Conservation (phyloP, 192 early-diverging fungal genomes). For the Helicostylum pulchrum region DNA sequence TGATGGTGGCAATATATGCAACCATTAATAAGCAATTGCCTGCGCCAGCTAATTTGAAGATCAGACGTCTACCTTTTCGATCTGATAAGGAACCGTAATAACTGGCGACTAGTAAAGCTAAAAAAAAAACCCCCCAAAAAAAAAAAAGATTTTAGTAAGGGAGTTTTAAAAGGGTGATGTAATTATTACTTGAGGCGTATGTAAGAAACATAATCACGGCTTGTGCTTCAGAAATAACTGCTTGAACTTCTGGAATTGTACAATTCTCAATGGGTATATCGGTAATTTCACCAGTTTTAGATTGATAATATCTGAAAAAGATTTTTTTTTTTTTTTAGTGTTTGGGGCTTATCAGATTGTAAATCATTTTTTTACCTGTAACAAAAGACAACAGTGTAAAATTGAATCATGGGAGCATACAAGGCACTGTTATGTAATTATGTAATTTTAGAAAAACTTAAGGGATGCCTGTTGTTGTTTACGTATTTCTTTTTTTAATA, state of each 20-base stretch:
- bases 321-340: not conserved
- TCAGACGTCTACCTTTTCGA: conserved; percentile 25
- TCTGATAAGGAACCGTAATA: conserved; percentile 37
- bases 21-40: conserved; percentile 22
- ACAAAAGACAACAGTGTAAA: conserved; percentile 36
- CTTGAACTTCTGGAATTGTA: conserved; percentile 36
- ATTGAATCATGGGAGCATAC: conserved; percentile 27
- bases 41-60: conserved; percentile 18
- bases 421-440: not conserved
- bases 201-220: conserved; percentile 25
- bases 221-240: conserved; percentile 20
- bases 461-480: no score
- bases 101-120: conserved; percentile 22
- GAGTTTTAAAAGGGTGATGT: not conserved
- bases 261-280: conserved; percentile 30
- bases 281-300: conserved; percentile 3
- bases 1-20: conserved; percentile 15
- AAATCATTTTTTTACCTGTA: conserved; percentile 10
- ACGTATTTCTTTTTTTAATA: not conserved
- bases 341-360: not conserved
- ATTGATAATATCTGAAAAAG: conserved; percentile 27
- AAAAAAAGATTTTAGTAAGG: not conserved
- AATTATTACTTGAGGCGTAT: conserved; percentile 12
- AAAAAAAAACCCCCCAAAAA: not conserved
- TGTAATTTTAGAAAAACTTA: no score